These are phyloP conservation scores for Escallonia rubra DNA, from an alignment of 129 eudicot genomes.

Conservation along the genomic window DNA sequence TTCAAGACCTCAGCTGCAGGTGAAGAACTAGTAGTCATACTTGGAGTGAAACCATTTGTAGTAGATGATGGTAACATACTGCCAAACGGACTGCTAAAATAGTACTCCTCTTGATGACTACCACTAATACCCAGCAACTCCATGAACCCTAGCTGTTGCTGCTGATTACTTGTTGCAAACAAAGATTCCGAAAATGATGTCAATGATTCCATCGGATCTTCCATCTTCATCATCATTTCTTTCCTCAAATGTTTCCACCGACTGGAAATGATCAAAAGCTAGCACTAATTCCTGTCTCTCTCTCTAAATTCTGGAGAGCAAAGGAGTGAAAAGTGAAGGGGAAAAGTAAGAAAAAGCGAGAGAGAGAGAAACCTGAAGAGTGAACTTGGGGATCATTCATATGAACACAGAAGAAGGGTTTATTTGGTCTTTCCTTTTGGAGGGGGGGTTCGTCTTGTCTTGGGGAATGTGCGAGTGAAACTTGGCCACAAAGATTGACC, in stretches of 20 bases:
- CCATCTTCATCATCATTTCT: conserved; percentile 37
- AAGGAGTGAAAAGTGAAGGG: background rate
- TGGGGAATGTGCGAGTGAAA: conserved; percentile 5
- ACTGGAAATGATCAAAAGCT: background rate
- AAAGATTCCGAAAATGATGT: conserved; percentile 1
- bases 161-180: conserved; percentile 13
- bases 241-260: conserved; percentile 11
- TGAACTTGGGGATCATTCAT: background rate
- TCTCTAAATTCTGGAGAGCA: background rate
- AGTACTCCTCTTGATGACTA: background rate
- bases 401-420: background rate
- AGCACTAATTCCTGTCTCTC: background rate
- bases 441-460: background rate
- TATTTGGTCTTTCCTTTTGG: too few relatives aligned
- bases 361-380: background rate
- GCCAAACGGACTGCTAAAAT: background rate
- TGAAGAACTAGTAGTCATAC: background rate
- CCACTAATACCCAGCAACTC: conserved; percentile 64
- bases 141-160: conserved; percentile 60
- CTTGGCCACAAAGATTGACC: conserved; percentile 20
- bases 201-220: conserved; percentile 8
- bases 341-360: conserved; percentile 5
- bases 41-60: background rate
- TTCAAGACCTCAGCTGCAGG: conserved; percentile 20
- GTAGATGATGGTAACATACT: background rate